A percentile compares a stretch with the other conserved stretches of the same genome.
Evolutionary conservation across 768 basidiomycete genomes (phyloP).

Genomic region (Glaciozyma antarctica): DNA sequence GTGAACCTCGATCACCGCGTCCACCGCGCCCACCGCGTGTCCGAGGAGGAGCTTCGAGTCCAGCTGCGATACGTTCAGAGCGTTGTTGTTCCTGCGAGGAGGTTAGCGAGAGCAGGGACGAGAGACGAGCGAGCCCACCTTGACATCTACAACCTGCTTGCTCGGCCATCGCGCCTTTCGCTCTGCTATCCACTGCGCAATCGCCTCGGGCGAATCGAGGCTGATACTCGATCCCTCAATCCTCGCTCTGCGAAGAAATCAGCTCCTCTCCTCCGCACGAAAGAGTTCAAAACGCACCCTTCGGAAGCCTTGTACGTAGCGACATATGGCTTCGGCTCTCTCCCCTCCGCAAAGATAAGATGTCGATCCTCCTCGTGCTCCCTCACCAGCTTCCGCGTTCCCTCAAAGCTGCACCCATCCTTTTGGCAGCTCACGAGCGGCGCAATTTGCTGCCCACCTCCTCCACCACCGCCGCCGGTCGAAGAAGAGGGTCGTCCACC

Average conservation of each 20-base stretch:
- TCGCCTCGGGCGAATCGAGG: conserved; percentile 69
- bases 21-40: conserved; percentile 11
- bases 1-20: neutral
- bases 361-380: conserved; percentile 42
- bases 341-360: conserved; percentile 37
- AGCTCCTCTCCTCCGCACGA: neutral
- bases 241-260: conserved; percentile 32
- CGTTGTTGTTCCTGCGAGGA: conserved; percentile 11
- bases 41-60: conserved; percentile 18
- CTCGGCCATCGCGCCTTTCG: conserved; percentile 80
- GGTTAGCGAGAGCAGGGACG: too few relatives aligned
- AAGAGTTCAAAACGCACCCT: conserved; percentile 33
- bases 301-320: conserved; percentile 32
- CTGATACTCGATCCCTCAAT: conserved; percentile 59
- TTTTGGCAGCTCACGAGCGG: conserved; percentile 33
- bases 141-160: conserved; percentile 58
- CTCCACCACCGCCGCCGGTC: neutral
- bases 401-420: conserved; percentile 38
- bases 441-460: conserved; percentile 2
- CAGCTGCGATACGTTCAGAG: conserved; percentile 18
- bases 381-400: conserved; percentile 36
- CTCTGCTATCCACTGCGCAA: conserved; percentile 79
- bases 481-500: neutral
- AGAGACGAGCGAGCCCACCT: conserved; percentile 38
- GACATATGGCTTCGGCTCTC: conserved; percentile 34